These are phyloP conservation scores for Malassezia arunalokei DNA, from an alignment of 1,284 basidiomycete genomes.

Conservation along the genomic window DNA sequence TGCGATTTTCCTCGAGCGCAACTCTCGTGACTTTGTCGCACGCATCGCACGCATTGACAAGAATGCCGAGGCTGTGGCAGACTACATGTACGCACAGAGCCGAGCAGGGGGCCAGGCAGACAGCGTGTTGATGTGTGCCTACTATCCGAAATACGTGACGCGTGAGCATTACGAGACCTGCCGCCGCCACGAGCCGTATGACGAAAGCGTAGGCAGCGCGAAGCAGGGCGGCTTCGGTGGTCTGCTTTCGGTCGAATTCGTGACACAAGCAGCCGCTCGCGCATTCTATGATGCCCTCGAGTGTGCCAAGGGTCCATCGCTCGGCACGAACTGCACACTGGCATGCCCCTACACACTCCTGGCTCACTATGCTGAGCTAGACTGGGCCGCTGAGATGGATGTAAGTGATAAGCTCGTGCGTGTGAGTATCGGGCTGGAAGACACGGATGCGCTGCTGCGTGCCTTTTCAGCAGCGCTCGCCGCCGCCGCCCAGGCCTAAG, in stretches of 20 bases:
- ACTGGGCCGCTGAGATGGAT: constrained; percentile 78
- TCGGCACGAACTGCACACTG: constrained; percentile 92
- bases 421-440: constrained; percentile 81
- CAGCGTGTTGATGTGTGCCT: constrained; percentile 66
- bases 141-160: constrained; percentile 76
- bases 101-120: constrained; percentile 27
- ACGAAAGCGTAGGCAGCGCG: background rate
- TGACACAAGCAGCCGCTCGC: constrained; percentile 55
- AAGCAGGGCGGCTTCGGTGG: constrained; percentile 63
- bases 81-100: constrained; percentile 52
- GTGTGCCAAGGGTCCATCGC: constrained; percentile 79
- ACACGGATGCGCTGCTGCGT: constrained; percentile 54
- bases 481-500: constrained; percentile 47
- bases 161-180: constrained; percentile 62
- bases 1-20: constrained; percentile 91
- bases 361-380: constrained; percentile 79
- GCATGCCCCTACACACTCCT: constrained; percentile 86
- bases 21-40: constrained; percentile 76
- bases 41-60: constrained; percentile 67
- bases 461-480: constrained; percentile 60
- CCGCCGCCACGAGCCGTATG: constrained; percentile 48
- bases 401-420: constrained; percentile 75
- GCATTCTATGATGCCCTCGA: constrained; percentile 78
- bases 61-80: constrained; percentile 72
- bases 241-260: constrained; percentile 82